Percentiles rank a stretch among this genome's conserved stretches.
These are phyloP conservation scores for Euclidium syriacum DNA, from an alignment of 345 rosid species.

Conservation along the genomic window DNA sequence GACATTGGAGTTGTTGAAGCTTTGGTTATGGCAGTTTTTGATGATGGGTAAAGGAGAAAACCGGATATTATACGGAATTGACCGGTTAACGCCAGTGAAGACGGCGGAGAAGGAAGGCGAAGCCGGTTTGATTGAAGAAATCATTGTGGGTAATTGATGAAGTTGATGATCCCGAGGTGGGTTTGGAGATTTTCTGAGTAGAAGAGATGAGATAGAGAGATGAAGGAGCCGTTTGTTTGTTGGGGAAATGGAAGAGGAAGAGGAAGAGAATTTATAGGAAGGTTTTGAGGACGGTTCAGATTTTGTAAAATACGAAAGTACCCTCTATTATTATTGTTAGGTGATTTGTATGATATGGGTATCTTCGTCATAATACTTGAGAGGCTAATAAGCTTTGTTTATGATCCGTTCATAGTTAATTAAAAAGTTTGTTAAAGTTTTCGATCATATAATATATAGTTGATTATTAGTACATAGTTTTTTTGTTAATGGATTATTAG, in stretches of 20 bases:
- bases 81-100: constrained; percentile 19
- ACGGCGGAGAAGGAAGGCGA: constrained; percentile 26
- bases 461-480: no score
- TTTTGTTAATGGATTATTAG: no score
- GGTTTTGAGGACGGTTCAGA: not conserved
- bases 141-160: constrained; percentile 29
- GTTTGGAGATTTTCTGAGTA: not conserved
- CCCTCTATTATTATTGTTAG: not conserved
- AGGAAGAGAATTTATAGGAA: constrained; percentile 25
- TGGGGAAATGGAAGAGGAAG: constrained; percentile 11
- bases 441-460: no score
- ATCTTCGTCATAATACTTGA: not conserved
- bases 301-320: not conserved
- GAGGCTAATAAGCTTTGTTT: not conserved
- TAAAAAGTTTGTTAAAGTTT: no score
- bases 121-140: constrained; percentile 43
- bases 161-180: not conserved
- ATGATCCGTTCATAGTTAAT: no score
- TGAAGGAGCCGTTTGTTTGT: not conserved
- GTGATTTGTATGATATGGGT: not conserved
- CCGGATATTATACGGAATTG: constrained; percentile 17
- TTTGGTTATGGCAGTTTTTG: constrained; percentile 27
- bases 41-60: constrained; percentile 35
- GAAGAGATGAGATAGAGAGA: not conserved
- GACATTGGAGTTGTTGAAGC: constrained; percentile 18